Evolutionary conservation across 2,329 filamentous ascomycete species (phyloP).

Genomic region (Botrytis medusae): DNA sequence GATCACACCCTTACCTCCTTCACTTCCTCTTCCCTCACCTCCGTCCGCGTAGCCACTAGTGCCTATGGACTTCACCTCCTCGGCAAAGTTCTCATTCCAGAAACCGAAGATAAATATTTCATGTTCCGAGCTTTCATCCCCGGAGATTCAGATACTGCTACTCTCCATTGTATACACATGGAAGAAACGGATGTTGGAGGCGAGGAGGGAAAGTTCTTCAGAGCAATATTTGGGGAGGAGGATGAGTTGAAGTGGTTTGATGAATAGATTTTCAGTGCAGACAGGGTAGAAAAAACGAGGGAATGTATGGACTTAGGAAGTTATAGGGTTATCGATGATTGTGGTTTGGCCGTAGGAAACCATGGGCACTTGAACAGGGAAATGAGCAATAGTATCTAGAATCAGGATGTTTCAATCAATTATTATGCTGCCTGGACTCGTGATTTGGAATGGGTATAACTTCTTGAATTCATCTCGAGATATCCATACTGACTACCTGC

Average conservation of each 20-base stretch:
- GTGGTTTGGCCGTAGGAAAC: too few species aligned
- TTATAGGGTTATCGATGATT: not conserved
- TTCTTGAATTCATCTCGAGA: not conserved
- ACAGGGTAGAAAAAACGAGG: not conserved
- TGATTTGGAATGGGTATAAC: slow-evolving; percentile 10
- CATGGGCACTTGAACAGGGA: not conserved
- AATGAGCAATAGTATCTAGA: not conserved
- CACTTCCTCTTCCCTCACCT: slow-evolving; percentile 44
- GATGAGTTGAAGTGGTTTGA: slow-evolving; percentile 57
- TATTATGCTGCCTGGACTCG: not conserved
- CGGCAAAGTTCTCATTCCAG: slow-evolving; percentile 50
- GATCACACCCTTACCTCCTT: slow-evolving; percentile 38
- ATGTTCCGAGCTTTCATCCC: slow-evolving; percentile 51
- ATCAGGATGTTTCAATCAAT: not conserved
- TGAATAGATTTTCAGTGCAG: slow-evolving; percentile 36
- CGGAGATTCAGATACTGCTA: slow-evolving; percentile 43
- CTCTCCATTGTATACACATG: slow-evolving; percentile 48
- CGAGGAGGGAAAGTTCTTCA: slow-evolving; percentile 45
- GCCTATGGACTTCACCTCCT: slow-evolving; percentile 52
- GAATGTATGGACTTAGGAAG: not conserved
- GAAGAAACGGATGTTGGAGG: slow-evolving; percentile 47
- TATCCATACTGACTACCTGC: not conserved
- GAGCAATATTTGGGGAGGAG: slow-evolving; percentile 48
- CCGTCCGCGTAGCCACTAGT: slow-evolving; percentile 47
- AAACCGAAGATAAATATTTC: slow-evolving; percentile 44